Evolutionary conservation across 495 filamentous ascomycete species (phyloP), one percentile per base, ranked within the genome.

Genomic region (Xylaria curta): DNA sequence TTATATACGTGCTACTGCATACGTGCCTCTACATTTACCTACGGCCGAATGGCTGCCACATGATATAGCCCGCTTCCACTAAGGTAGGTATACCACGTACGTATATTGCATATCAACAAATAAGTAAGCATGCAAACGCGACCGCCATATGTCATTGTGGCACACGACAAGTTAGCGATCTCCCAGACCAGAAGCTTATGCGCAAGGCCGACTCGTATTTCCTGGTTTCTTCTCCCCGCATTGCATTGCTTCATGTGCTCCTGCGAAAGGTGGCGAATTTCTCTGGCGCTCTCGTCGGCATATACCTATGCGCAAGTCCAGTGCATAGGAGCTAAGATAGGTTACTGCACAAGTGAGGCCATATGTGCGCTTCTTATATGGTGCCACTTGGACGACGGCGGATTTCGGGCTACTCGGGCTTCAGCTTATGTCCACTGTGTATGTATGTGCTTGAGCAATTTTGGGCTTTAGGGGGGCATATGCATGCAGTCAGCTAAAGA

Each of bases 401-500:
- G 4, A 26, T 24, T 38, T 53, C 46, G 63, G 26, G 63, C 26
- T 63, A 38, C 63, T 53, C 63, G 28, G 63, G n/a, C 28, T 42
- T 56, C 28, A 67, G 65, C 49, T 56, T 56, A 56, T 56, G 15
- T 49, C 2, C 3, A 31, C 36, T 38, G 7, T 28, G 28, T 31
- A 31, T 1, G 4, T 66, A 36, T 56, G 53, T 38, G 31, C 49
- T 49, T 54, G 10, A 10, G 21, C 65, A 66, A 28, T 26, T 54
- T 51, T 67, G 65, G 17, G 56, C 65, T 67, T 56, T 54, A 49
- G 64, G 49, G 19, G 49, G 65, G 65, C 65, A 36, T 56, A 67
- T 67, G 65, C 65, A 67, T 67, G 47, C 65, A 42, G 47, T 54
- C 65, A 67, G 49, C 49, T 42, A 53, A 15, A 10, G 44, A 40